A percentile compares a stretch with the other conserved stretches of the same genome.
Conservation (phyloP, 2,329 filamentous ascomycete genomes). For the Seiridium cupressi region DNA sequence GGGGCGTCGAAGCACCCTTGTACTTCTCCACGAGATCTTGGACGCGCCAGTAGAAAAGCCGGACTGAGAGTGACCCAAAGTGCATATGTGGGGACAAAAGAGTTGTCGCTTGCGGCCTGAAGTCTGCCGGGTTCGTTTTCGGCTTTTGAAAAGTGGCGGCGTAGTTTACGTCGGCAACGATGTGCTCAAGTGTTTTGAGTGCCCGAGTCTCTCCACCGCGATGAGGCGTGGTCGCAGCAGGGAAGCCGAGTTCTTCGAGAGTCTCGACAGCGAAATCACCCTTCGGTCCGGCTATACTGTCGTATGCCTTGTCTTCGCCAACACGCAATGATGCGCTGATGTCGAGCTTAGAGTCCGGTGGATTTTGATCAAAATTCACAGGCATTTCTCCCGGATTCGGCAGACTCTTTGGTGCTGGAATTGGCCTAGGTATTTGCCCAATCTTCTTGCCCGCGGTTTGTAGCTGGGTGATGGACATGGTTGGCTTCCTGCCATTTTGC, state of each 20-base stretch:
- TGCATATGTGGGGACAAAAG: constrained; percentile 72
- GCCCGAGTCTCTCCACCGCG: constrained; percentile 69
- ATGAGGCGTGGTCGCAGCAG: constrained; percentile 63
- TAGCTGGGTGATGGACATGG: constrained; percentile 71
- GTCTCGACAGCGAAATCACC: constrained; percentile 70
- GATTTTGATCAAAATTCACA: constrained; percentile 53
- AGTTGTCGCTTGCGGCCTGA: constrained; percentile 71
- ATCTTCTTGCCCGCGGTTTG: constrained; percentile 61
- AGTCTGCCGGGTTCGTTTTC: constrained; percentile 70
- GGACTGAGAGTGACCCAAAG: constrained; percentile 69
- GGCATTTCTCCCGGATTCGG: constrained; percentile 63
- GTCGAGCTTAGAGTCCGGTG: constrained; percentile 51
- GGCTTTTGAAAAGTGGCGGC: constrained; percentile 75
- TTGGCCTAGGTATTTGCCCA: constrained; percentile 59
- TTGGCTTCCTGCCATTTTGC: constrained; percentile 65
- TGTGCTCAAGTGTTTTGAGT: constrained; percentile 53
- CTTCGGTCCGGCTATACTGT: constrained; percentile 61
- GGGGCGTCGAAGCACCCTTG: constrained; percentile 57
- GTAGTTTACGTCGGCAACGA: constrained; percentile 63
- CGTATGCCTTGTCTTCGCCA: constrained; percentile 56
- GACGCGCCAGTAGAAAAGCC: constrained; percentile 72
- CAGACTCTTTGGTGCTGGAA: constrained; percentile 51
- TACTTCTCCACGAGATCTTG: constrained; percentile 60
- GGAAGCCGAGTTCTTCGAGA: constrained; percentile 67
- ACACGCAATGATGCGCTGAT: constrained; percentile 58